phyloP scores from a whole-genome alignment of 805 yeast genomes.

The Saturnispora galanensis region DNA sequence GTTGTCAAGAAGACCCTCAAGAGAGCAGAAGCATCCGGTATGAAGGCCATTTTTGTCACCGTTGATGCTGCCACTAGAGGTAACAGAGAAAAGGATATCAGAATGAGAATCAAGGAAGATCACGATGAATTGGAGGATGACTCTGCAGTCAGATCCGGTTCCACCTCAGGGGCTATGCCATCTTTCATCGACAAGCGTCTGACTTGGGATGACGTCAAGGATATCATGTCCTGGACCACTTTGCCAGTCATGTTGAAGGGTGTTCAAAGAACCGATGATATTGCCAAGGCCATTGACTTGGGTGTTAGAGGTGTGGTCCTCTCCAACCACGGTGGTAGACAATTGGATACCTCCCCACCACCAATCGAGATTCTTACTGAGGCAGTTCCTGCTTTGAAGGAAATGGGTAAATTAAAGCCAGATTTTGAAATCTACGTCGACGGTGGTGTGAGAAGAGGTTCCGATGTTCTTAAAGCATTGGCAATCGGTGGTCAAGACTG shows the following conservation, averaged over 20 bases:
- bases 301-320: constrained; percentile 69
- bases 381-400: constrained; percentile 40
- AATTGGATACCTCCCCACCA: constrained; percentile 69
- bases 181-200: constrained; percentile 68
- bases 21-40: constrained; percentile 21
- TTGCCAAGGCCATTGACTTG: constrained; percentile 55
- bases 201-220: constrained; percentile 55
- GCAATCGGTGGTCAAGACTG: constrained; percentile 69
- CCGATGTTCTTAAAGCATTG: constrained; percentile 67
- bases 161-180: constrained; percentile 79
- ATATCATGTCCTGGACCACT: constrained; percentile 44
- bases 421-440: constrained; percentile 58
- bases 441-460: constrained; percentile 71
- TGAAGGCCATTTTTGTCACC: constrained; percentile 76
- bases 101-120: constrained; percentile 29
- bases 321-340: constrained; percentile 88
- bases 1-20: constrained; percentile 26
- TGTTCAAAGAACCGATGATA: constrained; percentile 75
- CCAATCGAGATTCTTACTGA: constrained; percentile 69
- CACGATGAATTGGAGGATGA: constrained; percentile 35
- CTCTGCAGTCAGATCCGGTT: constrained; percentile 55
- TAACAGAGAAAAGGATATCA: constrained; percentile 62
- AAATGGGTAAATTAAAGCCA: constrained; percentile 35
- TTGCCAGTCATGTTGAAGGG: constrained; percentile 71
- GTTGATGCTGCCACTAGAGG: constrained; percentile 92